Base-by-base conservation (phyloP, 1,139 yeast species). In the Nakaseomyces bracarensis region DNA sequence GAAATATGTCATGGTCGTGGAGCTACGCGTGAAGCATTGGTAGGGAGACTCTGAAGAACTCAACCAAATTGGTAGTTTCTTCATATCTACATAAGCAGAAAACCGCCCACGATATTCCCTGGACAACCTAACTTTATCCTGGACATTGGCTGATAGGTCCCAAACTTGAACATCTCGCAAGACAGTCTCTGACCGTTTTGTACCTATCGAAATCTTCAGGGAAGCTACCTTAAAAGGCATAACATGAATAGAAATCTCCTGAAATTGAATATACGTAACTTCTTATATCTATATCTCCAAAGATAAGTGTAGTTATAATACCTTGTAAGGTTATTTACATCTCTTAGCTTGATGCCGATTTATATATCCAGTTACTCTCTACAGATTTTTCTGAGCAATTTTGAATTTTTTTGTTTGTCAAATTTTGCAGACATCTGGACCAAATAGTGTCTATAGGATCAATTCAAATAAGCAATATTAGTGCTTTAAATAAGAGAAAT, bases 141-240 rank as follows among this genome's bases (percentile, higher is more conserved):
- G 25, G 5, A 18, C 39, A 8, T 21, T 29, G 4, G 18, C 42
- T 7, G 35, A 42, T n/a, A 9, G 29, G 2, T 46, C 43, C 61
- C 61, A 57, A 27, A 58, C 39, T 30, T 57, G 61, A 4, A 57
- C 50, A 44, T 58, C 61, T 23, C 53, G 42, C 3, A 57, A 45
- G 15, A 46, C 40, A 13, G 50, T 48, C 15, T 48, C 54, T 7
- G 49, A 48, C 20, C 47, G 48, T 13, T 42, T 43, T 7, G 36
- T 13, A 4, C 36, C 36, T n/a, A 33, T 21, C n/a, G 36, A 33
- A 20, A 33, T 20, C 26, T 33, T 33, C 14, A 33, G 7, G 3
- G 16, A 20, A 7, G 36, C 36, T 13, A 33, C 36, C 36, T 30
- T 7, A 7, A 4, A 30, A 16, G 34, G 34, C 34, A 30, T 30